Base-by-base conservation (phyloP, 2,329 filamentous ascomycete species). In the Cercospora sp. region DNA sequence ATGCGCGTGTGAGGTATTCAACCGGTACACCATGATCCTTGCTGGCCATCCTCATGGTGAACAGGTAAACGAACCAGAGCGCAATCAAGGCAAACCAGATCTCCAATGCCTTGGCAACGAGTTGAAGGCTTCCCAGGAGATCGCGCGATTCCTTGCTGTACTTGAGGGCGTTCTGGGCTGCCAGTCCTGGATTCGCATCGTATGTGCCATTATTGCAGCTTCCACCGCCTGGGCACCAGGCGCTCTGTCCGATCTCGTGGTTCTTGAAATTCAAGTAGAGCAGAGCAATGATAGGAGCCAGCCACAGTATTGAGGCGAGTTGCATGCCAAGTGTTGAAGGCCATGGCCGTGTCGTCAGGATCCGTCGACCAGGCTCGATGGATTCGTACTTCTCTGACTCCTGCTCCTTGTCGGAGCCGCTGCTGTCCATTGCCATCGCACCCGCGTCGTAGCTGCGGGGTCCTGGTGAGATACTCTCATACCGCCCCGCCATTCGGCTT, bases 41-140 rank as follows among this genome's bases (percentile, higher is more conserved):
- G 9, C 65, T 66, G 26, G 75, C 76, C 12, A 77, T 63, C 1
- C 68, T 61, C 62, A 76, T 74, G 3, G 73, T 75, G 30, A 75
- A 33, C 16, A 76, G 68, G 57, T 75, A 77, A 8, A 78, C 71
- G 18, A 78, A 69, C 45, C 66, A 72, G 20, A 68, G 64, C 9
- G 75, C 73, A 33, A 78, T 71, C 30, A 76, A 42, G 2, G 67
- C 67, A 68, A 78, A 78, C 77, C 77, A 78, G 45, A 78, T 69
- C 63, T 78, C 77, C 0, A 78, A 67, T 2, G 70, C 72, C 63
- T 78, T 78, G 1, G 77, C 72, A 7, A 73, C 74, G 8, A 78
- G 69, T 62, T 78, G 77, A 10, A 78, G 69, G 2, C 65, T 69
- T n/a, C 76, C 77, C 5, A 77, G 66, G 0, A 76, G 45, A 53